Base-by-base conservation (phyloP, 257 asterid genomes). In the Przewalskia tangutica region DNA sequence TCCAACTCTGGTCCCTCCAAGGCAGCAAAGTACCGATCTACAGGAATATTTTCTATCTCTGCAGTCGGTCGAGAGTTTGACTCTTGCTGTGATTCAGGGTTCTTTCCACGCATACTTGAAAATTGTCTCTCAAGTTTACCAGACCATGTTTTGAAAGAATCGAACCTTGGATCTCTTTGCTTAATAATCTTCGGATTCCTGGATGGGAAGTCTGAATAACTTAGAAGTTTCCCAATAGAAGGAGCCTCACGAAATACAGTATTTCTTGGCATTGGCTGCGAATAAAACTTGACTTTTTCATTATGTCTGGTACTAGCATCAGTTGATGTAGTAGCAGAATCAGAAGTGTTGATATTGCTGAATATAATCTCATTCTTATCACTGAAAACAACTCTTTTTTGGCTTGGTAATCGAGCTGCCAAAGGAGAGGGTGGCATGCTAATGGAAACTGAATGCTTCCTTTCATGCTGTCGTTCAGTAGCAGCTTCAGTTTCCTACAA, bases 1-100 rank as follows among this genome's bases (percentile, higher is more conserved):
- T 93, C 98, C 64, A 95, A 46, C 66, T 95, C 98, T 0, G 98
- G 98, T 12, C 98, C 98, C 60, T 93, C 92, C 82, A 95, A 83
- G 20, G 98, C 98, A 86, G 89, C 98, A 60, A 90, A 95, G 89
- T 95, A 95, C 20, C 98, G 86, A 18, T 89, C 87, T 0, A 84
- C 94, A 0, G 91, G 89, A 17, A 93, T 42, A 82, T 73, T 67
- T 44, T 88, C 91, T 12, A 77, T 67, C 38, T 93, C 93, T 4
- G 85, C 63, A 6, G 14, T 89, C 51, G 11, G 84, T 48, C 81
- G 88, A 82, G 85, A 14, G 71, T 79, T 81, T 20, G 81, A 36
- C 5, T 85, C 90, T 32, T 78, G 84, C 73, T 80, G 85, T 34
- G 62, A 44, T 67, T 91, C 92, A 16, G 55, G 77, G 18, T 40